Evolutionary conservation across 2,329 filamentous ascomycete genomes (phyloP), one percentile per base, ranked within the genome.

Genomic region (Metarhizium robertsii): DNA sequence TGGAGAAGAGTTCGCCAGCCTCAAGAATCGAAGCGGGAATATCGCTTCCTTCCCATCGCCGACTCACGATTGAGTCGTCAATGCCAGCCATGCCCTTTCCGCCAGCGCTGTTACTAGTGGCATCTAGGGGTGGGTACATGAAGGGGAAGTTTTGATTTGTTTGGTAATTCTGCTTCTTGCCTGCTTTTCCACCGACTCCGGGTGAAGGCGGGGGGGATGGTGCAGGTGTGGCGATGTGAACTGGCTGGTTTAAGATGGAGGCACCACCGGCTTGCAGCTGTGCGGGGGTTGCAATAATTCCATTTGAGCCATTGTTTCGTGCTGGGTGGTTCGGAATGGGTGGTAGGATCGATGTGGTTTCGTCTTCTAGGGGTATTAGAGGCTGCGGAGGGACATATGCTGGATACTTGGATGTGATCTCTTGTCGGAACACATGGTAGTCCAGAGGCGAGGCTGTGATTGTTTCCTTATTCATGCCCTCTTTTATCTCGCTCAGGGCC

Each of bases 101-200:
- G 52, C 94, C 92, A 42, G 92, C 85, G 62, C 87, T 88, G 66
- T 95, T 96, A 71, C 91, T 96, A 29, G 84, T 86, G 59, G 86
- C 86, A 70, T 96, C 92, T 18, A 96, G 75, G 1, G 94, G 94
- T 2, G 94, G 94, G 63, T 99, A 99, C 74, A 99, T 85, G 66
- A 99, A 97, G 0, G 94, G 94, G 61, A 99, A 97, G 67, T 96
- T 94, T 64, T 99, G 94, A 66, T 99, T 99, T 0, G 94, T 99
- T 69, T 99, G 94, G 65, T 99, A 99, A 63, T 97, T 99, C 66
- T 99, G 94, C 68, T 99, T 99, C 77, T 99, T 99, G 1, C 88
- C 92, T 53, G 88, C 90, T 69, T 97, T 99, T 0, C 91, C 91
- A 30, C 91, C 92, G 38, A 87, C 86, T 10, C 77, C 80, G 0